These are phyloP conservation scores for Abortiporus biennis DNA, from an alignment of 1,284 basidiomycete genomes.

Conservation along the genomic window DNA sequence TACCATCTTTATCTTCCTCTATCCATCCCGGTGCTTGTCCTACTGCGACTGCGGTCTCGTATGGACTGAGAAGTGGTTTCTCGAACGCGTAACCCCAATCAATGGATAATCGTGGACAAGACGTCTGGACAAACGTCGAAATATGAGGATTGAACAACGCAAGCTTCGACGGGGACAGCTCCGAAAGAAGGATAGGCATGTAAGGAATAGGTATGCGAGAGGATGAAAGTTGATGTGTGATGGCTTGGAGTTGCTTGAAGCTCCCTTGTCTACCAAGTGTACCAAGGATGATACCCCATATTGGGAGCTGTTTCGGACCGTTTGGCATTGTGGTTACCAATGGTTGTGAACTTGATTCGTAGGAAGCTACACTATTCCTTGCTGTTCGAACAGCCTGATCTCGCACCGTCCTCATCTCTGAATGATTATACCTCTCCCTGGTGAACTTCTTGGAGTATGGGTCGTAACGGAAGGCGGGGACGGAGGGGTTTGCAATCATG, in stretches of 20 bases:
- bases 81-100: slow-evolving; percentile 99
- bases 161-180: slow-evolving; percentile 92
- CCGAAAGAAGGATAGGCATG: slow-evolving; percentile 90
- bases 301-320: slow-evolving; percentile 24
- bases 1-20: slow-evolving; percentile 32
- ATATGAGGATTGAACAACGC: slow-evolving; percentile 78
- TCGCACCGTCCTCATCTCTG: slow-evolving; percentile 76
- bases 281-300: slow-evolving; percentile 95
- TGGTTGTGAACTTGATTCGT: slow-evolving; percentile 13
- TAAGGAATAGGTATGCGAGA: slow-evolving; percentile 61
- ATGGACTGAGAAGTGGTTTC: slow-evolving; percentile 86
- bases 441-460: slow-evolving; percentile 98
- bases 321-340: slow-evolving; percentile 5
- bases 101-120: slow-evolving; percentile 92
- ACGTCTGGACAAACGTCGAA: slow-evolving; percentile 90
- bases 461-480: slow-evolving; percentile 97
- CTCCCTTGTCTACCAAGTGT: slow-evolving; percentile 95
- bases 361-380: slow-evolving; percentile 49
- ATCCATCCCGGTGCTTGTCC: slow-evolving; percentile 69
- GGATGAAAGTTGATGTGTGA: slow-evolving; percentile 59
- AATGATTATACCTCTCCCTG: slow-evolving; percentile 87
- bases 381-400: slow-evolving; percentile 78
- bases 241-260: slow-evolving; percentile 83
- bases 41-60: slow-evolving; percentile 88
- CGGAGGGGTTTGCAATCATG: slow-evolving; percentile 97